These are phyloP conservation scores for Coniochaeta pulveracea DNA, from an alignment of 2,329 filamentous ascomycete species.

Conservation along the genomic window DNA sequence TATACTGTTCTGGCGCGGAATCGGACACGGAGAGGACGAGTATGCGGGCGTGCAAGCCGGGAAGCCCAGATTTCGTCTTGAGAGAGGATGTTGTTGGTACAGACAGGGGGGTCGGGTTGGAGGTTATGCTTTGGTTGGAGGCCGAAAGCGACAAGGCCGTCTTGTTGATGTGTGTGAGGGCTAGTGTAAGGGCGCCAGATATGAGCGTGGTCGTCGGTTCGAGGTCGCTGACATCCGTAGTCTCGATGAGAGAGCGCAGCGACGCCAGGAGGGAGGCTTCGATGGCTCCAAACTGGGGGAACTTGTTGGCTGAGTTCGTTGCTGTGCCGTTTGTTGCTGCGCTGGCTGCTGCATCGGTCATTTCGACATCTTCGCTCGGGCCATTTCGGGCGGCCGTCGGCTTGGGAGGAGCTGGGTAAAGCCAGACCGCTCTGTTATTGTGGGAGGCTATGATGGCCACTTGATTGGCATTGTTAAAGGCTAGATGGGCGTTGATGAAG, in stretches of 20 bases:
- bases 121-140: slow-evolving; percentile 30
- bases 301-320: slow-evolving; percentile 64
- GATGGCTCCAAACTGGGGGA: slow-evolving; percentile 79
- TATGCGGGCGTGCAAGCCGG: slow-evolving; percentile 65
- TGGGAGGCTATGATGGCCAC: slow-evolving; percentile 88
- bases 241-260: slow-evolving; percentile 59
- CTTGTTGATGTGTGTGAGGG: slow-evolving; percentile 85
- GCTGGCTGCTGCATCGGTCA: slow-evolving; percentile 31
- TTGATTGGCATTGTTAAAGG: slow-evolving; percentile 87
- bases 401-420: slow-evolving; percentile 56
- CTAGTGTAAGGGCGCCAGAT: slow-evolving; percentile 81
- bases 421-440: slow-evolving; percentile 73
- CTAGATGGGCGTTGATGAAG: slow-evolving; percentile 93
- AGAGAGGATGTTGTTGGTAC: slow-evolving; percentile 18
- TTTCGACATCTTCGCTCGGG: slow-evolving; percentile 36
- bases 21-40: slow-evolving; percentile 84
- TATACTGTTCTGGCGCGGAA: slow-evolving; percentile 80
- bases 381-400: slow-evolving; percentile 6
- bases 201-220: slow-evolving; percentile 74
- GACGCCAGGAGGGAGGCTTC: slow-evolving; percentile 70
- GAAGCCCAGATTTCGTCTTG: slow-evolving; percentile 20
- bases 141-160: slow-evolving; percentile 54
- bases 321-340: slow-evolving; percentile 4
- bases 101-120: slow-evolving; percentile 17
- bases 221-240: slow-evolving; percentile 55